These are phyloP conservation scores for Magnolia sinica DNA, from an alignment of 164 flowering plant genomes.

Conservation along the genomic window DNA sequence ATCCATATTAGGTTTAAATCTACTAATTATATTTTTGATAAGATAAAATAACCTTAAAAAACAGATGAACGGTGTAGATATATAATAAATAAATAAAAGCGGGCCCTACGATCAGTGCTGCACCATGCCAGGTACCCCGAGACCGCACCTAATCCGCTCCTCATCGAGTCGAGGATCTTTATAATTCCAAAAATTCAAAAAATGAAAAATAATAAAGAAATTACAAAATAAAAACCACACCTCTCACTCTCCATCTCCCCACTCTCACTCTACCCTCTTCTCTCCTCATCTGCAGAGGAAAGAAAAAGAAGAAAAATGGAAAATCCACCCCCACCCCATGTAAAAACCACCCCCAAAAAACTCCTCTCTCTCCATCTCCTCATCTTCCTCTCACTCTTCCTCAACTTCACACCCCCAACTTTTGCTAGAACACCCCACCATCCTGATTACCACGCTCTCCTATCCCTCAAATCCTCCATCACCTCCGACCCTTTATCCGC, in stretches of 20 bases:
- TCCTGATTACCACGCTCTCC: conserved; percentile 57
- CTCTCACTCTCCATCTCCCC: not conserved
- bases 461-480: conserved; percentile 63
- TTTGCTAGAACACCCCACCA: conserved; percentile 24
- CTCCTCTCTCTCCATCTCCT: conserved; percentile 24
- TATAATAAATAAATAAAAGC: not conserved
- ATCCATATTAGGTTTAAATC: too few relatives aligned
- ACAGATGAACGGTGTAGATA: too few relatives aligned
- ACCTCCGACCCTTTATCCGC: conserved; percentile 46
- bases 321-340: not conserved
- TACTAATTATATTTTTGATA: too few relatives aligned
- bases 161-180: not conserved
- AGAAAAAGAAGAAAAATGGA: not conserved
- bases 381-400: conserved; percentile 18
- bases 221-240: not conserved
- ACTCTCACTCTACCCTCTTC: conserved; percentile 6
- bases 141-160: not conserved
- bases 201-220: not conserved
- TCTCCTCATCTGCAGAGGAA: not conserved
- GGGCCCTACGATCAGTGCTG: not conserved
- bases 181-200: not conserved
- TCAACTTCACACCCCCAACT: conserved; percentile 6
- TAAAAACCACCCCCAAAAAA: conserved; percentile 1
- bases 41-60: too few relatives aligned
- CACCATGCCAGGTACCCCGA: not conserved